Evolutionary conservation across 2,329 filamentous ascomycete genomes (phyloP), one percentile per base, ranked within the genome.

Genomic region (Aureobasidium sp.): DNA sequence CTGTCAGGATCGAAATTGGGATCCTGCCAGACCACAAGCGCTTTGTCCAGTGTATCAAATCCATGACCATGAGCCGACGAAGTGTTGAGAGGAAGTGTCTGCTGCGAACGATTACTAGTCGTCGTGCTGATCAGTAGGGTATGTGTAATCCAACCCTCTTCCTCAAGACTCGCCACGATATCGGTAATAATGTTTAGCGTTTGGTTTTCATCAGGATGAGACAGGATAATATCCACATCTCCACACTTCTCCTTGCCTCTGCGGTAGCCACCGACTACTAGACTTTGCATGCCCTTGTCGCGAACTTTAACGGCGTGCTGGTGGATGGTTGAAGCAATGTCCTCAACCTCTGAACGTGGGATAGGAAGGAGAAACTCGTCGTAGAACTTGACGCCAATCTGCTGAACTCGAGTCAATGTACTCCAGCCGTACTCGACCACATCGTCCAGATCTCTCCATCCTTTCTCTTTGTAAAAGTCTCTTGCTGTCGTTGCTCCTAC

Each of bases 371-470:
- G 77, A 61, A 99, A 89, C 65, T 97, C 93, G 37, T 95, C 88
- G 72, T 95, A 96, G 75, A 87, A 97, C 72, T 97, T 97, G 48
- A 97, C 79, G 0, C 94, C 93, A 61, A 97, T 96, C 72, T 97
- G 91, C 73, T 97, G 93, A 1, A 90, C 88, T 14, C 91, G 85
- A 0, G 82, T 87, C 1, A 97, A 78, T 0, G 74, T 79, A 9
- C 79, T 72, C 93, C 93, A 97, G 12, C 89, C 91, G 68, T 86
- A 82, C 69, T 96, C 89, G 44, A 96, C 80, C 3, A 97, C 78
- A 68, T 97, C 92, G 68, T 97, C 91, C 0, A 96, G 78, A 64
- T 94, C 88, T 64, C 84, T 82, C 90, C 91, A 97, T 31, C 90
- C 79, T 65, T 84, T 85, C 17, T 84, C 82, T 68, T 82, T 84